These are phyloP conservation scores for Sugiyamaella chiloensis DNA, from an alignment of 805 yeast species.

Conservation along the genomic window DNA sequence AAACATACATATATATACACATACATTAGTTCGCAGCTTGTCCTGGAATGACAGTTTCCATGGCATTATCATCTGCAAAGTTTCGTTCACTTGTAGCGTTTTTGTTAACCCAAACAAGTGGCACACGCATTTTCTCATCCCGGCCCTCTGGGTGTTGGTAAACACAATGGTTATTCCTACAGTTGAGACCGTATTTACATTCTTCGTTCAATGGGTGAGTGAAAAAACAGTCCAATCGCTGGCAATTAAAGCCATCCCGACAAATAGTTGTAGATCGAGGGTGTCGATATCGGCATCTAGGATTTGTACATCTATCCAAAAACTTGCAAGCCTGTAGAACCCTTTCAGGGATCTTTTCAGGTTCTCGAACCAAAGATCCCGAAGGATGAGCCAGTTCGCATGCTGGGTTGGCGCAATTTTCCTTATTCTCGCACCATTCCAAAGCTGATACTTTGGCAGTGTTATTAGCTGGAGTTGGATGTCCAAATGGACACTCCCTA, in stretches of 20 bases:
- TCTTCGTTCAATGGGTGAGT: slow-evolving; percentile 76
- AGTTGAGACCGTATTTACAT: slow-evolving; percentile 75
- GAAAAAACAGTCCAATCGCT: slow-evolving; percentile 76
- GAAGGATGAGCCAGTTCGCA: slow-evolving; percentile 86
- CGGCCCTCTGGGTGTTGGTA: slow-evolving; percentile 75
- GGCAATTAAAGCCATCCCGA: slow-evolving; percentile 77
- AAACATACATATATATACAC: neutral
- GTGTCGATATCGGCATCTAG: slow-evolving; percentile 78
- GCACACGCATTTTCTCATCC: slow-evolving; percentile 36
- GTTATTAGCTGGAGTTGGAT: slow-evolving; percentile 83
- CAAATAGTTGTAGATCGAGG: slow-evolving; percentile 71
- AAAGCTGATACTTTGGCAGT: slow-evolving; percentile 57
- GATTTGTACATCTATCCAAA: slow-evolving; percentile 72
- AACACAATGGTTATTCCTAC: slow-evolving; percentile 68
- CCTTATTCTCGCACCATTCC: slow-evolving; percentile 76
- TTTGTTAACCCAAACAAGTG: slow-evolving; percentile 19
- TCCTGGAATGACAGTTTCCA: slow-evolving; percentile 18
- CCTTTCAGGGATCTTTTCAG: slow-evolving; percentile 40
- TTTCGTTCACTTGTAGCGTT: slow-evolving; percentile 53
- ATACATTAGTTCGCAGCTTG: slow-evolving; percentile 1
- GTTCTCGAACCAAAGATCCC: slow-evolving; percentile 45
- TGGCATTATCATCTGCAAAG: slow-evolving; percentile 47
- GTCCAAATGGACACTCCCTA: slow-evolving; percentile 82
- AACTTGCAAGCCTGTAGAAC: slow-evolving; percentile 80
- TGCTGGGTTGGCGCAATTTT: slow-evolving; percentile 54